Evolutionary conservation across 2,329 filamentous ascomycete species (phyloP), one percentile per base, ranked within the genome.

Genomic region (Botrytis porri): DNA sequence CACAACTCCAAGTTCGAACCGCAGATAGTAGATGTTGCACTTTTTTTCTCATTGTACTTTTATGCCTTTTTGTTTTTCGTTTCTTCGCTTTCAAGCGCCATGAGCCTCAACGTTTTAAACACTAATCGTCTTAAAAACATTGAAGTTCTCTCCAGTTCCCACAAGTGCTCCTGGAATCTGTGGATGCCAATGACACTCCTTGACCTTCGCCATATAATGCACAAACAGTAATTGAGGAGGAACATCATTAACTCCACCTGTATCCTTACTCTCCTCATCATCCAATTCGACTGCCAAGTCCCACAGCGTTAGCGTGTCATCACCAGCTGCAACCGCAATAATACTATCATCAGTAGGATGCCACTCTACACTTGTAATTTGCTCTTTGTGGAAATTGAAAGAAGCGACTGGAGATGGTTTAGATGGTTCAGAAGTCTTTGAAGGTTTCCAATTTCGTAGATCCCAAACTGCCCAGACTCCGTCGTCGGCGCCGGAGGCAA

Each of bases 391-490:
- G 86, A 97, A 98, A 80, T 90, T 88, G 84, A 98, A 99, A 78
- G 92, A 92, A 5, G 96, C 96, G n/a, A 98, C 93, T 1, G 96
- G 93, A 65, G 90, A 90, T 9, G 92, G 91, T 84, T 86, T 88
- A 77, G 82, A 79, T 65, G 82, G 84, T 77, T 65, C 81, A 78
- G 72, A 84, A 80, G 70, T 79, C 69, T 87, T 83, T 10, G 84
- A 84, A 3, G 90, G 90, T 85, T 97, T 98, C 95, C 95, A 98
- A 82, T 97, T 92, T 71, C 96, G 89, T 80, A 99, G 85, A 82
- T 99, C 96, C 96, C 96, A 99, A 37, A 98, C 95, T 1, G 88
- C 94, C 94, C 95, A 98, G 70, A 92, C 90, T 54, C 96, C 96
- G 80, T 98, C 94, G 80, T 99, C 96, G 75, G 93, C 94, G 62